Evolutionary conservation across 768 basidiomycete species (phyloP), one percentile per base, ranked within the genome.

Genomic region (Gloeopeniophorella convolvens): DNA sequence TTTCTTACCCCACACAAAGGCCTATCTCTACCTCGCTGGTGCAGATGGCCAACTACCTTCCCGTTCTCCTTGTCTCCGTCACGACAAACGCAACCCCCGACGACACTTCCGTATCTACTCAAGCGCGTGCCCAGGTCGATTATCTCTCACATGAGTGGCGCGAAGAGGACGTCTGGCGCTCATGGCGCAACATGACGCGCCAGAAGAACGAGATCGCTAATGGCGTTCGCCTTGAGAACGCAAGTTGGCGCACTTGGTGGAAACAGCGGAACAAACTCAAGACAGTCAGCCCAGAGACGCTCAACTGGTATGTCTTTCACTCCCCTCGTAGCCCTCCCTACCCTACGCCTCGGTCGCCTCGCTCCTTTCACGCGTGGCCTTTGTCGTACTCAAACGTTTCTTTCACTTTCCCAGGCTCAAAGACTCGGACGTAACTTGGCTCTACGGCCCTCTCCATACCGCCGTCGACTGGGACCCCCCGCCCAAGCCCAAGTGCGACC

Each of bases 201-300:
- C 91, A 93, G 75, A 99, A 98, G 80, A 88, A 95, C 65, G 95
- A 92, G 70, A 96, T 99, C 63, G 82, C 90, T 5, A 98, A 99
- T 65, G 95, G 95, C 40, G 75, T 86, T 41, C 75, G 95, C 42
- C 79, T 99, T 49, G 96, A 99, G 75, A 99, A 99, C 62, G 96
- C 96, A 8, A 90, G 87, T 54, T 99, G 95, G 95, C 74, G 95
- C 34, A 98, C 94, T 1, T 99, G 95, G 95, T 97, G 94, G 85
- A 97, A 98, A 70, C 94, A 97, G 77, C 75, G 95, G 55, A 96
- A 96, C 61, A 89, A 93, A 58, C 78, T 99, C 54, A 89, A 85
- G 72, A 99, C 95, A 0, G 77, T 99, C 65, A 87, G 84, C 21
- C 95, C 95, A 50, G 96, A 99, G 73, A 96, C 94, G 3, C 80